Percentiles rank a stretch among this genome's conserved stretches.
phyloP scores from a whole-genome alignment of 2,329 filamentous ascomycete species.

The Nemania sp. region DNA sequence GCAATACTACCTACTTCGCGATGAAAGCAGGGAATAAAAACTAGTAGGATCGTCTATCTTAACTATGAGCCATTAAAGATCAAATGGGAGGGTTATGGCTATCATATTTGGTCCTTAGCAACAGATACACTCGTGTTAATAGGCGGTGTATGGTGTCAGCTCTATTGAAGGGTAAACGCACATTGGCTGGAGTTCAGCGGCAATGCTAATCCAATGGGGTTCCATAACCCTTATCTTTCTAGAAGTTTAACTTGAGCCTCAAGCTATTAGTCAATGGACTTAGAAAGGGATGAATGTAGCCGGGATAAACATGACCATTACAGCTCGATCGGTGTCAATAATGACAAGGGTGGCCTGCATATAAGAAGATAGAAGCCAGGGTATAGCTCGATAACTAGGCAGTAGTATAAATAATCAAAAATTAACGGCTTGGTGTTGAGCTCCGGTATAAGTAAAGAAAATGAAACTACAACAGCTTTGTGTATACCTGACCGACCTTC shows the following conservation, averaged over 20 bases:
- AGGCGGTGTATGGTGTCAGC: neutral
- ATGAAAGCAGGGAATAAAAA: neutral
- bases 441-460: no score
- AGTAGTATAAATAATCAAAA: no score
- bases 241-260: slow-evolving; percentile 2
- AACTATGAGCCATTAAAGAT: neutral
- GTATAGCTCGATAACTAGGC: no score
- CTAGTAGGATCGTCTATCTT: neutral
- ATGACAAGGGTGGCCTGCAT: slow-evolving; percentile 7
- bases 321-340: neutral
- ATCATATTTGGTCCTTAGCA: neutral
- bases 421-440: no score
- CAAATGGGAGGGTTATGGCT: neutral
- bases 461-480: no score
- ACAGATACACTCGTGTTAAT: neutral
- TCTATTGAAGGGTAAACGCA: neutral
- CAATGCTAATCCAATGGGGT: neutral
- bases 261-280: neutral
- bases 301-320: neutral
- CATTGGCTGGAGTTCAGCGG: no score
- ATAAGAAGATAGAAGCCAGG: neutral
- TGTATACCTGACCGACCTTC: no score
- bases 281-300: no score
- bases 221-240: slow-evolving; percentile 3
- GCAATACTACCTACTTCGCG: neutral